These are phyloP conservation scores for Camellia oleifera DNA, from an alignment of 179 eudicot species.

Conservation along the genomic window DNA sequence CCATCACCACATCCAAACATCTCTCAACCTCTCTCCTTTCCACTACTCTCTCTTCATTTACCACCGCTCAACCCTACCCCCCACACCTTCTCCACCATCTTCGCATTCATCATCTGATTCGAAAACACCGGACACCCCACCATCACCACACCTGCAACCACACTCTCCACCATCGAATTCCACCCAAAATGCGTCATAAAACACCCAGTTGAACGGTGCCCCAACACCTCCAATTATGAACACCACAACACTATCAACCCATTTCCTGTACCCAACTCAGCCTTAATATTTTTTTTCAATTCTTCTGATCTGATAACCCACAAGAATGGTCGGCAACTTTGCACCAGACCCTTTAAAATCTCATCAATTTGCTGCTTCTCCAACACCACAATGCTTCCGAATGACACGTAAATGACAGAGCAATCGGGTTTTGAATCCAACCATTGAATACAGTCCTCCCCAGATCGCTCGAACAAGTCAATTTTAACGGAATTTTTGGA, in stretches of 20 bases:
- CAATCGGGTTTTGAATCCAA: neutral
- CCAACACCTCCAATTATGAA: constrained; percentile 27
- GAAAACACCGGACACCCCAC: constrained; percentile 25
- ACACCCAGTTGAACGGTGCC: constrained; percentile 31
- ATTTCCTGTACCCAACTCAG: neutral
- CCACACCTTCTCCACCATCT: constrained; percentile 32
- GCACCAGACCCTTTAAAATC: neutral
- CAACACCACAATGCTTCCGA: constrained; percentile 9
- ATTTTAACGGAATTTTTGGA: neutral
- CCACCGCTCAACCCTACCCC: constrained; percentile 20
- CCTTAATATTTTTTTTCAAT: neutral
- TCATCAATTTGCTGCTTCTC: constrained; percentile 6
- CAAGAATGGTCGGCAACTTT: constrained; percentile 12
- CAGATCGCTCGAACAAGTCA: too few species aligned
- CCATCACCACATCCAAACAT: constrained; percentile 35
- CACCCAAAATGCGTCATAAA: constrained; percentile 18
- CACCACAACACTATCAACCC: constrained; percentile 36
- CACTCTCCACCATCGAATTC: constrained; percentile 22
- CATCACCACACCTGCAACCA: constrained; percentile 24
- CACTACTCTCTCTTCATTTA: constrained; percentile 17
- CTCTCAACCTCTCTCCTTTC: constrained; percentile 21
- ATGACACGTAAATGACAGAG: constrained; percentile 5
- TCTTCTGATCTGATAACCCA: constrained; percentile 27
- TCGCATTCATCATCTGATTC: constrained; percentile 30
- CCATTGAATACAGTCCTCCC: neutral